Evolutionary conservation across 1,284 basidiomycete genomes (phyloP).

Genomic region (Laetiporus sulphureus): DNA sequence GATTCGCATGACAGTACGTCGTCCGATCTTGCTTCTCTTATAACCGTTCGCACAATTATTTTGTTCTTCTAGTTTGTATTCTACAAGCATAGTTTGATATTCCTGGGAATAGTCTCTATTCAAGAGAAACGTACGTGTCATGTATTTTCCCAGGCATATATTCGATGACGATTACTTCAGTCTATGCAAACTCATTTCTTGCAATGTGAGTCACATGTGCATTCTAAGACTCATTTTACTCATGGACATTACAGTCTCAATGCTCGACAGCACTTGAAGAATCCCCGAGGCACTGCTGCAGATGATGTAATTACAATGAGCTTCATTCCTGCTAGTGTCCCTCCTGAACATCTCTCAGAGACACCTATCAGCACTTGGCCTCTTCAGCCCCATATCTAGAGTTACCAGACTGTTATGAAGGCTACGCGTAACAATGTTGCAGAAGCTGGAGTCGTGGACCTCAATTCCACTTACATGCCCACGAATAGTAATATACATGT

Average conservation of each 20-base stretch:
- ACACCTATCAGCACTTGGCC: not conserved
- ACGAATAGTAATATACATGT: no score
- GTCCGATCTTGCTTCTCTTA: not conserved
- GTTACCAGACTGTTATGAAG: not conserved
- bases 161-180: not conserved
- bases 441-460: no score
- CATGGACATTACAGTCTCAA: not conserved
- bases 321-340: not conserved
- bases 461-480: no score
- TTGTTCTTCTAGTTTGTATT: not conserved
- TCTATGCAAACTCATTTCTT: not conserved
- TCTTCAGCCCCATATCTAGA: not conserved
- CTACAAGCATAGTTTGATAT: not conserved
- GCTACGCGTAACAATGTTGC: no score
- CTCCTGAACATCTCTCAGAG: not conserved
- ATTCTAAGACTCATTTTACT: not conserved
- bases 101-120: not conserved
- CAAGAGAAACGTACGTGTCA: not conserved
- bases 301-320: not conserved
- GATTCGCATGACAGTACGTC: no score
- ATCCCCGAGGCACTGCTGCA: not conserved
- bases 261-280: not conserved
- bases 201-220: not conserved
- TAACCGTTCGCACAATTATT: no score
- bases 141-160: no score